Percentiles rank a stretch among this genome's conserved stretches.
Conservation (phyloP, 176 grass and related monocot species). For the Carex kokanica region DNA sequence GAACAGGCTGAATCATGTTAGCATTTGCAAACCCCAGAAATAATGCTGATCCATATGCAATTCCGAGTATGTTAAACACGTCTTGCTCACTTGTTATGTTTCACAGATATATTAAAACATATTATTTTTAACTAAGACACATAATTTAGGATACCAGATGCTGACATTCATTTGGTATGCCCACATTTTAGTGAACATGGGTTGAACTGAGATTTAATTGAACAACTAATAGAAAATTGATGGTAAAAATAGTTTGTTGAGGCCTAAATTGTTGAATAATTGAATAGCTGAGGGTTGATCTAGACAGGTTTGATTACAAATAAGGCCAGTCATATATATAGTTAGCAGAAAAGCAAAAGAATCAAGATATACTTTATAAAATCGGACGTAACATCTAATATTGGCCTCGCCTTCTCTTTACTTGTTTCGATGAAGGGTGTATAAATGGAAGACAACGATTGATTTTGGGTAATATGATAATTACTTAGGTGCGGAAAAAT, state of each 20-base stretch:
- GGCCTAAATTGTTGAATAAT: too few relatives aligned
- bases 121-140: not conserved
- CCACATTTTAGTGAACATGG: not conserved
- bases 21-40: constrained; percentile 41
- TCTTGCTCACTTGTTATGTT: constrained; percentile 73
- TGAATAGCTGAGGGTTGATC: too few relatives aligned
- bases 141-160: not conserved
- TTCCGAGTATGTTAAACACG: constrained; percentile 66
- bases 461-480: not conserved
- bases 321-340: not conserved
- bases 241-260: not conserved
- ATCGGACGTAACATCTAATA: not conserved
- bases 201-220: not conserved
- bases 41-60: constrained; percentile 36
- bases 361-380: not conserved
- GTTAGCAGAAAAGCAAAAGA: not conserved
- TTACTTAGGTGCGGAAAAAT: not conserved
- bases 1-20: constrained; percentile 32
- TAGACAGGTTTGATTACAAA: not conserved
- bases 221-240: not conserved
- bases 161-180: not conserved
- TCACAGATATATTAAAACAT: constrained; percentile 7
- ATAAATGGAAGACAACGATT: not conserved
- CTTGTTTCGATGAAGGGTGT: not conserved
- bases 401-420: not conserved